These are phyloP conservation scores for Phytopythium litorale DNA, from an alignment of 352 stramenopile genomes.

Conservation along the genomic window DNA sequence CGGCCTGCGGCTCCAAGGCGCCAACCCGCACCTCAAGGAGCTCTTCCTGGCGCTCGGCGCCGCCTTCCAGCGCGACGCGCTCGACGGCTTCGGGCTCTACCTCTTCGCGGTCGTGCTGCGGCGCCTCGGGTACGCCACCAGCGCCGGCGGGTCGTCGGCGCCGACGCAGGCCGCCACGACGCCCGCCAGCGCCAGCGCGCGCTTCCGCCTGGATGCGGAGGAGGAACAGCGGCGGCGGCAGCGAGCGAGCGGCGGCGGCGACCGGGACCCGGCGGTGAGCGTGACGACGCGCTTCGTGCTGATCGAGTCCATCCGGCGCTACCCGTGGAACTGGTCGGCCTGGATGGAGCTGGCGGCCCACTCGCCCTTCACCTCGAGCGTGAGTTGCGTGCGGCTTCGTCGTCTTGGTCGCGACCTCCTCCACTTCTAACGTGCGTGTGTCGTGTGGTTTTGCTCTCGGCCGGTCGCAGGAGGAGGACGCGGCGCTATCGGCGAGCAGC, in stretches of 20 bases:
- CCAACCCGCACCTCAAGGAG: constrained; percentile 73
- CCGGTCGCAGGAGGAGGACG: constrained; percentile 49
- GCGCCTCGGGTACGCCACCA: constrained; percentile 61
- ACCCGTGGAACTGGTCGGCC: constrained; percentile 95
- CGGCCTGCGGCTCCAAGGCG: constrained; percentile 34
- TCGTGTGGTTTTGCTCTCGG: background rate
- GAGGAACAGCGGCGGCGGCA: constrained; percentile 43
- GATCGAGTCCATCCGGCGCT: constrained; percentile 61
- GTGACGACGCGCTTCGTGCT: constrained; percentile 65
- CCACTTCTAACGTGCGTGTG: constrained; percentile 8
- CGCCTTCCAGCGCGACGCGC: constrained; percentile 39
- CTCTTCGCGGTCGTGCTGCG: constrained; percentile 75
- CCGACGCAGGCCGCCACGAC: constrained; percentile 22
- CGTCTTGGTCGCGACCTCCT: background rate
- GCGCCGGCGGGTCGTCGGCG: constrained; percentile 32
- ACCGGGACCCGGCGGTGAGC: constrained; percentile 23
- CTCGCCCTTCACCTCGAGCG: constrained; percentile 55
- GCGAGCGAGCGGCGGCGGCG: constrained; percentile 8
- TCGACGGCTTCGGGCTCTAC: constrained; percentile 80
- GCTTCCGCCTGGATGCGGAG: constrained; percentile 21
- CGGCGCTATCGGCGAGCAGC: constrained; percentile 37
- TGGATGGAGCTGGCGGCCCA: constrained; percentile 93
- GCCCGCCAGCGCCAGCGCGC: constrained; percentile 30
- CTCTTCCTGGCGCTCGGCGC: constrained; percentile 50
- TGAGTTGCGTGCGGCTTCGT: background rate